Percentiles rank a stretch among this genome's conserved stretches.
Evolutionary conservation across 768 basidiomycete genomes (phyloP).

Genomic region (Rhodotorula toruloides): DNA sequence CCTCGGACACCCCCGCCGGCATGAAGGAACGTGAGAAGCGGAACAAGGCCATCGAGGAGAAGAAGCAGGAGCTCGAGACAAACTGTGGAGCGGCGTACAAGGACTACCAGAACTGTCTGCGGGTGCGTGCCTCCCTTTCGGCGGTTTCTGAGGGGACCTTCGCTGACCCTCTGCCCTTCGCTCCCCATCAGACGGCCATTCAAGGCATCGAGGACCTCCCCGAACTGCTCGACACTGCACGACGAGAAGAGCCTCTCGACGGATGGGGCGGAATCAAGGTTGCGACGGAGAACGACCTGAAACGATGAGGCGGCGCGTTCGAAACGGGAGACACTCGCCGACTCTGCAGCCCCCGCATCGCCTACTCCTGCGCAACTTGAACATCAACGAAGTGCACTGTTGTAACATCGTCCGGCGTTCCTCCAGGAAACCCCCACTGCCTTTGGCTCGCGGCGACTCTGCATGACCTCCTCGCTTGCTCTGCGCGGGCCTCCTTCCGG

Average conservation of each 20-base stretch:
- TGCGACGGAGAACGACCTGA: slow-evolving; percentile 18
- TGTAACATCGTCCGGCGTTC: too few relatives aligned
- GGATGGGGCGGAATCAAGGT: slow-evolving; percentile 49
- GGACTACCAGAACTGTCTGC: slow-evolving; percentile 72
- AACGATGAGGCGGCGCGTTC: not conserved
- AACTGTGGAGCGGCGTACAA: slow-evolving; percentile 80
- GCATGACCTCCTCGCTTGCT: too few relatives aligned
- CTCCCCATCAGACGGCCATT: slow-evolving; percentile 58
- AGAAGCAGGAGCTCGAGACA: slow-evolving; percentile 79
- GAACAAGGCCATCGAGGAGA: slow-evolving; percentile 57
- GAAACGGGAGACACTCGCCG: too few relatives aligned
- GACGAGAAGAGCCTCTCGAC: slow-evolving; percentile 64
- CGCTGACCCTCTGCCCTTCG: not conserved
- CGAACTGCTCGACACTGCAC: slow-evolving; percentile 68
- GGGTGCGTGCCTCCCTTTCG: slow-evolving; percentile 57
- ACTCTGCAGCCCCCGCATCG: too few relatives aligned
- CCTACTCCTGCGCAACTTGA: too few relatives aligned
- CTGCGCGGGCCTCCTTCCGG: too few relatives aligned
- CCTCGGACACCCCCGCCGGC: slow-evolving; percentile 47
- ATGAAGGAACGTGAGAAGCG: slow-evolving; percentile 14
- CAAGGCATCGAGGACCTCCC: slow-evolving; percentile 72
- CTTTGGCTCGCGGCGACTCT: too few relatives aligned
- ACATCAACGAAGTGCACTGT: too few relatives aligned
- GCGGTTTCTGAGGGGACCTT: not conserved
- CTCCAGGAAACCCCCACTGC: too few relatives aligned